Evolutionary conservation across 768 basidiomycete species (phyloP), one percentile per base, ranked within the genome.

Genomic region (Kwoniella newhampshirensis): DNA sequence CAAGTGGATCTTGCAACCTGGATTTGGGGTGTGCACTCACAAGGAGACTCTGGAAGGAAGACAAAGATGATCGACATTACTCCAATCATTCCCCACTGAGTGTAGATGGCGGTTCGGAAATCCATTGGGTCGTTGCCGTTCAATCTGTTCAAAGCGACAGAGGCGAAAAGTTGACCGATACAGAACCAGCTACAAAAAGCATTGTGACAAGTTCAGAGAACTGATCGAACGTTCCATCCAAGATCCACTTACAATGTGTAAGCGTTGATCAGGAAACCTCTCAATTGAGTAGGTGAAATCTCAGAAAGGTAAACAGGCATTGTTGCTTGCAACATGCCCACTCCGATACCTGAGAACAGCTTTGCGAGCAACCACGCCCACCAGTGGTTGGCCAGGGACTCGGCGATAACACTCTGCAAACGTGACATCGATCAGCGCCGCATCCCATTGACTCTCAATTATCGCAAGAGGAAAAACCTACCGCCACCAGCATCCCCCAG

Each of bases 241-340:
- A 30, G 11, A 13, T 4, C 32, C 9, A 62, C 57, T 51, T 28
- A 64, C 60, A 60, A 63, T 26, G 54, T 44, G 42, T 68, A 68
- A 12, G 63, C 56, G 30, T 64, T 61, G 54, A 62, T 60, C 15
- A 64, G 39, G 48, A 65, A 60, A 39, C 66, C 66, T 44, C 66
- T 50, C 20, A 63, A 36, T 23, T 60, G 57, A 12, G 51, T 51
- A 1, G 66, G 66, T 4, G 47, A 18, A 13, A 57, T 53, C 53
- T 68, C 66, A 3, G 59, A 32, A 28, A 68, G 57, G 49, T 64
- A 68, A 23, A 64, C 44, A 15, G 66, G 66, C 9, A 62, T 18
- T 5, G 63, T 64, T 9, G 56, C 53, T 51, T 68, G 66, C 15
- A 68, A n/a, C 48, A 51, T 51, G 15, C 66, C 66, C 1, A 68